A percentile compares a stretch with the other conserved stretches of the same genome.
phyloP scores from a whole-genome alignment of 1,284 basidiomycete species.

The Entoloma clypeatum region DNA sequence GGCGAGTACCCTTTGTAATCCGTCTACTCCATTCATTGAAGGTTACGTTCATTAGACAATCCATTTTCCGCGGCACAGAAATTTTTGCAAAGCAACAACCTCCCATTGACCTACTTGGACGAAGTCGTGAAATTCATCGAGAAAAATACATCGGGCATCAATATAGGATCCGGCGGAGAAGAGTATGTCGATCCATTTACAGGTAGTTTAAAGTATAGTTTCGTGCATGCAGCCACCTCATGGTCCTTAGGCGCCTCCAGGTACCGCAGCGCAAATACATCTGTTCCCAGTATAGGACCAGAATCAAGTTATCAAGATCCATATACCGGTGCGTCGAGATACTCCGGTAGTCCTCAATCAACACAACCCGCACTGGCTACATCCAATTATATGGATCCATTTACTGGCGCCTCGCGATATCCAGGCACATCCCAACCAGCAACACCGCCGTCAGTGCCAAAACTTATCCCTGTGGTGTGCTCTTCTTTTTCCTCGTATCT shows the following conservation, averaged over 20 bases:
- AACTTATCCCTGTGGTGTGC: constrained; percentile 61
- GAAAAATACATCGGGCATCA: constrained; percentile 81
- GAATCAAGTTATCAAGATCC: constrained; percentile 52
- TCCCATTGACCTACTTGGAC: constrained; percentile 83
- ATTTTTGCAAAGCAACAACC: constrained; percentile 83
- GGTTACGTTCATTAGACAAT: constrained; percentile 62
- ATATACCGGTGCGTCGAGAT: constrained; percentile 69
- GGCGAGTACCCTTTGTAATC: constrained; percentile 46
- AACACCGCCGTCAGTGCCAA: constrained; percentile 27
- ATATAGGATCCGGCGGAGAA: constrained; percentile 51
- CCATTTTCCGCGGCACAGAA: constrained; percentile 87
- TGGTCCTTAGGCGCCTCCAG: constrained; percentile 49
- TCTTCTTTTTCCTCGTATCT: neutral
- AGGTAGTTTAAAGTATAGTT: constrained; percentile 40
- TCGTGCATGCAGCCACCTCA: constrained; percentile 2
- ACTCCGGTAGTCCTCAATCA: constrained; percentile 36
- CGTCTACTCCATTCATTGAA: constrained; percentile 6
- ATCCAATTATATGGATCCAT: constrained; percentile 53
- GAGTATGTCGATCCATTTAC: constrained; percentile 91
- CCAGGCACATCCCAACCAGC: constrained; percentile 32
- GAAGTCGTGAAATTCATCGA: constrained; percentile 94
- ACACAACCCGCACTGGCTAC: constrained; percentile 21
- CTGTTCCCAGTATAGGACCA: constrained; percentile 20
- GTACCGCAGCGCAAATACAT: constrained; percentile 45
- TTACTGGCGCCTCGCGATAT: constrained; percentile 70